phyloP scores from a whole-genome alignment of 192 early-diverging fungal species.

The Jimgerdemannia flammicorona region DNA sequence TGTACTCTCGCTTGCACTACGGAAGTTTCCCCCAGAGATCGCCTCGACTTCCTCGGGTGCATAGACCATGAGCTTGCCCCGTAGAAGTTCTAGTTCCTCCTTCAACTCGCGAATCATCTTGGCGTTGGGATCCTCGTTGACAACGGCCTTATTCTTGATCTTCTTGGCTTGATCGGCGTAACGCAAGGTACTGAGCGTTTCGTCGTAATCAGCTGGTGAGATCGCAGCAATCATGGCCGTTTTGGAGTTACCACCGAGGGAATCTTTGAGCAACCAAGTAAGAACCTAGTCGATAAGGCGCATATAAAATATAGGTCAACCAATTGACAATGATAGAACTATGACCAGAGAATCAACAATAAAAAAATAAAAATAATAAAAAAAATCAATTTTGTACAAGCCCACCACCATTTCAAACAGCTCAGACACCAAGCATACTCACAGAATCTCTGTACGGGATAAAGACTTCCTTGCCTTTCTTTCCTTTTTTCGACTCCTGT shows the following conservation, averaged over 20 bases:
- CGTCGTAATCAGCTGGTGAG: constrained; percentile 61
- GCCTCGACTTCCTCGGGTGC: constrained; percentile 34
- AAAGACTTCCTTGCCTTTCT: constrained; percentile 50
- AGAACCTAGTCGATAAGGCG: constrained; percentile 42
- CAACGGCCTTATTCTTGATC: constrained; percentile 73
- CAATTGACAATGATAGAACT: too few species aligned
- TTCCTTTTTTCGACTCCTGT: constrained; percentile 29
- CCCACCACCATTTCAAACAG: background rate
- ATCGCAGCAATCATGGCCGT: constrained; percentile 69
- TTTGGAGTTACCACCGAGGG: constrained; percentile 67
- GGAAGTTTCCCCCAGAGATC: constrained; percentile 6
- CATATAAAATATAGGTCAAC: background rate
- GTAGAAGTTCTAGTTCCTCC: constrained; percentile 62
- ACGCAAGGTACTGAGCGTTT: constrained; percentile 70
- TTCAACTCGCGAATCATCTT: constrained; percentile 67
- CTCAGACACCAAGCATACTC: constrained; percentile 10
- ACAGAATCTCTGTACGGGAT: constrained; percentile 93
- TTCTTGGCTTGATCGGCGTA: constrained; percentile 82
- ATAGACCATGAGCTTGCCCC: constrained; percentile 44
- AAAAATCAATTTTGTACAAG: background rate
- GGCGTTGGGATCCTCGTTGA: constrained; percentile 75
- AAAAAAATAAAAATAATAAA: background rate
- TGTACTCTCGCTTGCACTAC: background rate
- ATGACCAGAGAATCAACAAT: too few species aligned
- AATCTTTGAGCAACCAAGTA: constrained; percentile 73